phyloP scores from a whole-genome alignment of 176 grass and related monocot genomes.

The Musa acuminata region DNA sequence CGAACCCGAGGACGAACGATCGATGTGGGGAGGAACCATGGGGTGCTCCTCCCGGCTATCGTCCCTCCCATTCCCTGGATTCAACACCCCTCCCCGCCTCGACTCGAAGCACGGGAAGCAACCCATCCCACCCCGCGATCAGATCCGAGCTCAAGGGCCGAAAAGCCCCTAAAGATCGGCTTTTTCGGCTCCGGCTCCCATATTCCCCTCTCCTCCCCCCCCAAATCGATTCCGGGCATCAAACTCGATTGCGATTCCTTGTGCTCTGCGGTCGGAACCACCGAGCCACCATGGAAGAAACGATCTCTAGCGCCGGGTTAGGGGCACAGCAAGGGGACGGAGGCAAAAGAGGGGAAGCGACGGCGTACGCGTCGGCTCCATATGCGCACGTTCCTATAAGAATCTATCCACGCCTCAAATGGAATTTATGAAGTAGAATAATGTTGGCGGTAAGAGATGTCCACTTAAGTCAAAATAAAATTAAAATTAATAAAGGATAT shows the following conservation, averaged over 20 bases:
- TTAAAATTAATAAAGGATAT: too few relatives aligned
- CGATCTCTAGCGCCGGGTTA: not conserved
- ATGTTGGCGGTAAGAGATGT: not conserved
- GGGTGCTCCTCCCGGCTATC: slow-evolving; percentile 24
- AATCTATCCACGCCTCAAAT: not conserved
- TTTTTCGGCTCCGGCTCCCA: not conserved
- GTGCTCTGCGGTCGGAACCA: not conserved
- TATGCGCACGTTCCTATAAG: not conserved
- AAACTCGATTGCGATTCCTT: slow-evolving; percentile 27
- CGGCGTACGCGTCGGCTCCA: slow-evolving; percentile 1
- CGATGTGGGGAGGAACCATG: slow-evolving; percentile 25
- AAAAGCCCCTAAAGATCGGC: slow-evolving; percentile 2
- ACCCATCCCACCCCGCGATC: slow-evolving; percentile 31
- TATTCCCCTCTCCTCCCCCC: not conserved
- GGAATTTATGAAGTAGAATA: not conserved
- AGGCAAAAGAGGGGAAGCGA: not conserved
- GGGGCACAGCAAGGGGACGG: not conserved
- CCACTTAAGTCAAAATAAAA: too few relatives aligned
- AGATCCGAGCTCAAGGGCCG: not conserved
- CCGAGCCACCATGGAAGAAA: not conserved
- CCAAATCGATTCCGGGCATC: slow-evolving; percentile 13
- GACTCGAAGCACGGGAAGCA: slow-evolving; percentile 85
- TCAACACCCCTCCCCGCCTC: slow-evolving; percentile 26
- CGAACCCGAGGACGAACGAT: slow-evolving; percentile 35
- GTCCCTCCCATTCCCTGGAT: slow-evolving; percentile 19